Base-by-base conservation (phyloP, 2,329 filamentous ascomycete species). In the Calonectria pteridis region DNA sequence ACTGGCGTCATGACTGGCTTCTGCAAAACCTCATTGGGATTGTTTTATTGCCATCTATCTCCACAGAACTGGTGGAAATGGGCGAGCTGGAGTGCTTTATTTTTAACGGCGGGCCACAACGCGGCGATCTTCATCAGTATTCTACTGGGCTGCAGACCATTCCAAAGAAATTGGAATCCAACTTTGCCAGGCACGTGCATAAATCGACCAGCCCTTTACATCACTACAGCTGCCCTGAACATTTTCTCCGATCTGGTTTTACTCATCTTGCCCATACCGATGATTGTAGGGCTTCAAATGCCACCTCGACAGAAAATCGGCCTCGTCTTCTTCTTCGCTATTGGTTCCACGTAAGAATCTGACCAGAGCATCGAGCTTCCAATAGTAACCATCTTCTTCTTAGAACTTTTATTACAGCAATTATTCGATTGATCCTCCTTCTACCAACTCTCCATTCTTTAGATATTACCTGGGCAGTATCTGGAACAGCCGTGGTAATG, bases 201-300 rank as follows among this genome's bases (percentile, higher is more conserved):
- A 63, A 80, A 86, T 62, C 84, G 85, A 29, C 84, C 86, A 16
- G 79, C 84, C 1, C 84, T 89, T 46, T 89, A 89, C 78, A 84
- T 89, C 31, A 82, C 84, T 37, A 87, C 87, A 49, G 86, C 87
- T 0, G 84, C 82, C 2, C 79, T 87, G 13, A 87, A 87, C 70
- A 86, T 88, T 58, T 67, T 85, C 23, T 87, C 87, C 4, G 87
- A 89, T 76, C 59, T 89, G 6, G 74, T 88, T n/a, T 84, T 87
- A n/a, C 85, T 87, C 63, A 74, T 83, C 1, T 78, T 89, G 6
- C 88, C 88, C 0, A 82, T 88, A 37, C 84, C 84, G 1, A 85
- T 86, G 10, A 80, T 89, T 2, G 77, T 85, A 37, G 82, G 80
- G 18, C 77, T 89, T 1, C 85, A 86, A 63, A 83, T 89, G 66